These are phyloP conservation scores for Yamagishiella unicocca DNA, from an alignment of 139 green algal genomes.

Conservation along the genomic window DNA sequence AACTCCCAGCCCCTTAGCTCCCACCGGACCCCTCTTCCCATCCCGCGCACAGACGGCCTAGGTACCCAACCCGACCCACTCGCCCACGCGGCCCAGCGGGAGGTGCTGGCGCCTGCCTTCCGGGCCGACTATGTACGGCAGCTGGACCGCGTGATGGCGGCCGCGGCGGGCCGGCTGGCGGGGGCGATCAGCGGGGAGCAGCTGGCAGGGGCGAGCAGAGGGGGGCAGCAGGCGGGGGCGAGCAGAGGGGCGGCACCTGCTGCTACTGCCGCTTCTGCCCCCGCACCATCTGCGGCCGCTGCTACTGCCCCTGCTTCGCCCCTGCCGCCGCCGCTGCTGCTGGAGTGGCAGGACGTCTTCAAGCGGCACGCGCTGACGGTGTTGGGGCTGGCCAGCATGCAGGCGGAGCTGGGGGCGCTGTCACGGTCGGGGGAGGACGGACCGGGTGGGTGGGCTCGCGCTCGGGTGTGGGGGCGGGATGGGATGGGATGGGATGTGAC, in stretches of 20 bases:
- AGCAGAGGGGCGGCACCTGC: too few species aligned
- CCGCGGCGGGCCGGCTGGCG: too few species aligned
- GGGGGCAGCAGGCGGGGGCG: too few species aligned
- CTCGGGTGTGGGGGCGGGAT: background rate
- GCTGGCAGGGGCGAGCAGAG: too few species aligned
- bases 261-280: too few species aligned
- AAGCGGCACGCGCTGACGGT: background rate
- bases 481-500: background rate
- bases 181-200: too few species aligned
- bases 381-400: background rate
- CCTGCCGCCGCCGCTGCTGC: too few species aligned
- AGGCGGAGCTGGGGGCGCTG: background rate
- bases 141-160: background rate
- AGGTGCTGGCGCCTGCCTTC: slow-evolving; percentile 10
- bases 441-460: background rate
- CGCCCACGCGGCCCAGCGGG: background rate
- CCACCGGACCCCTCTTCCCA: too few species aligned
- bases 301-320: too few species aligned
- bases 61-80: background rate
- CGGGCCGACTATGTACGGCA: background rate
- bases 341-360: background rate
- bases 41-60: background rate
- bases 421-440: background rate
- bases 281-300: too few species aligned
- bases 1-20: too few species aligned